Percentiles rank a stretch among this genome's conserved stretches.
Evolutionary conservation across 139 green algal genomes (phyloP).

Genomic region (Tetradesmus lagerheimii): DNA sequence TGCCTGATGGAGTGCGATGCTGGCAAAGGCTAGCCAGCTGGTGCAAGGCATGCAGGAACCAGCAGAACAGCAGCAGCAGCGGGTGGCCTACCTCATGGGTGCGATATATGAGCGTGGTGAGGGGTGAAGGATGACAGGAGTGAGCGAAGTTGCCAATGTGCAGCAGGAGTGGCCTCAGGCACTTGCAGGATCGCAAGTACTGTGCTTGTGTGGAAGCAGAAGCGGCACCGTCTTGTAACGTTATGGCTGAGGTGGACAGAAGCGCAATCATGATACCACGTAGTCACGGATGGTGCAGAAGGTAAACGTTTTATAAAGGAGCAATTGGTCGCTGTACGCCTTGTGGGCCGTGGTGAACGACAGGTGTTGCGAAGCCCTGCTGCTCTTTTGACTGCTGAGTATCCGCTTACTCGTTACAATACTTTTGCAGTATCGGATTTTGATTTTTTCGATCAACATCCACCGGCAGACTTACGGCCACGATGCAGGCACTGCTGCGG

Average conservation of each 20-base stretch:
- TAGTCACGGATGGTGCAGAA: too few species aligned
- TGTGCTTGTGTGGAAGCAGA: not conserved
- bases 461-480: not conserved
- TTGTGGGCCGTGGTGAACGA: not conserved
- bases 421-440: too few species aligned
- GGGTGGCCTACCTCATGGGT: not conserved
- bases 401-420: too few species aligned
- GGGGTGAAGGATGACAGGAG: too few species aligned
- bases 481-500: constrained; percentile 9
- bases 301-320: too few species aligned
- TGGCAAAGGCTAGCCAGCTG: not conserved
- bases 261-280: not conserved
- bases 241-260: not conserved
- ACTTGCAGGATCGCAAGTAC: not conserved
- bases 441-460: not conserved
- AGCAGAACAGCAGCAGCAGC: not conserved
- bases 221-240: not conserved
- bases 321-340: too few species aligned
- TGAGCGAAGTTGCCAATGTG: not conserved
- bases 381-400: not conserved
- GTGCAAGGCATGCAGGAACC: not conserved
- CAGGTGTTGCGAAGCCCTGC: not conserved
- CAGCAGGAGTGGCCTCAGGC: not conserved
- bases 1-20: too few species aligned
- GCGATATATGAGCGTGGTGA: too few species aligned